Conservation (phyloP, 2,329 filamentous ascomycete genomes). For the Botrytis aclada region DNA sequence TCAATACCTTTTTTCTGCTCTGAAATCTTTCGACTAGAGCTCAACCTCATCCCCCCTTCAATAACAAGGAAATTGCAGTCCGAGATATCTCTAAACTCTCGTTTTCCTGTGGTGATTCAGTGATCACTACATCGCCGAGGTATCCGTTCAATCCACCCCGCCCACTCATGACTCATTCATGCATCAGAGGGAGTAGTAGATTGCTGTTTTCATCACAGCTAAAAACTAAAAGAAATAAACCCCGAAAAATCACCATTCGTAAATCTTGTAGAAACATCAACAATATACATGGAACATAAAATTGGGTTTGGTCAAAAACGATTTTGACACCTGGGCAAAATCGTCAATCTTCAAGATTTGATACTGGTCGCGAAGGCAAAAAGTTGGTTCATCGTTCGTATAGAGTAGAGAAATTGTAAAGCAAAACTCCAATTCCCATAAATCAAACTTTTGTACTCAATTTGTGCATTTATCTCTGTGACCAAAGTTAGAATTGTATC, state of each 20-base stretch:
- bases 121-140: not conserved
- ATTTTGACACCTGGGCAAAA: conserved; percentile 14
- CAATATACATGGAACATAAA: conserved; percentile 11
- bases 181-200: not conserved
- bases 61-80: not conserved
- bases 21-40: too few relatives aligned
- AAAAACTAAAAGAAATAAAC: conserved; percentile 7
- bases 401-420: not conserved
- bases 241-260: not conserved
- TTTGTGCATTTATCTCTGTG: conserved; percentile 17
- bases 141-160: not conserved
- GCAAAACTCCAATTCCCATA: not conserved
- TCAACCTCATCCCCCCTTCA: not conserved
- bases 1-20: not conserved
- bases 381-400: conserved; percentile 4
- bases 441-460: not conserved
- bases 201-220: conserved; percentile 1
- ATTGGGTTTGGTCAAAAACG: not conserved
- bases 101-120: not conserved
- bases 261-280: not conserved
- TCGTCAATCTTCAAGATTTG: not conserved
- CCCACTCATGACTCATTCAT: conserved; percentile 9
- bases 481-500: not conserved
- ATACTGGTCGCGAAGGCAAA: not conserved
- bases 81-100: not conserved